Evolutionary conservation across 345 rosid genomes (phyloP).

Genomic region (Eucalyptus cloeziana): DNA sequence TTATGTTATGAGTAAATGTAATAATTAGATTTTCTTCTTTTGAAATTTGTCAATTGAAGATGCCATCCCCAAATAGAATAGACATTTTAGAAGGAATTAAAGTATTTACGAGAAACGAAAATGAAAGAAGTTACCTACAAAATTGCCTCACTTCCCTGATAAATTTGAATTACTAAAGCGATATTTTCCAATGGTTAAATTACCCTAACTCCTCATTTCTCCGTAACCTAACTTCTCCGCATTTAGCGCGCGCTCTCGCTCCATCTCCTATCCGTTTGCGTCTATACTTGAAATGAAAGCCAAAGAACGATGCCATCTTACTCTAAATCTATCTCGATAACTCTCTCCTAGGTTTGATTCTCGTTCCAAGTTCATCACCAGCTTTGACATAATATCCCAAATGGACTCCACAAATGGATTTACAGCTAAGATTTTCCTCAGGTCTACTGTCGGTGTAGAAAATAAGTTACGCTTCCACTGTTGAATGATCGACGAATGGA

Average conservation of each 20-base stretch:
- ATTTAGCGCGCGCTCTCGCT: rapidly evolving
- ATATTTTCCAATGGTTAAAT: background rate
- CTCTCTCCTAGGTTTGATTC: background rate
- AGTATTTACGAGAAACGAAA: background rate
- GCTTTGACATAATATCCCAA: background rate
- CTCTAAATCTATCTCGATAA: too few species aligned
- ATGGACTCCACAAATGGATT: background rate
- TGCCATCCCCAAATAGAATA: background rate
- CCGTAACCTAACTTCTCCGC: background rate
- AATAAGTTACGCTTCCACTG: background rate
- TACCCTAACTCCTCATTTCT: background rate
- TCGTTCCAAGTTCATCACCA: background rate
- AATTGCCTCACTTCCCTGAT: background rate
- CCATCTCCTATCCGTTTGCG: background rate
- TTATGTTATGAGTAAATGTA: background rate
- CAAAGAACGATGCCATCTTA: background rate
- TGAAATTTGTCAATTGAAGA: background rate
- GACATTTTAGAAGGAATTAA: background rate
- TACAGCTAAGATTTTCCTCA: background rate
- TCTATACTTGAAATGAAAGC: background rate
- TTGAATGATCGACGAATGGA: background rate
- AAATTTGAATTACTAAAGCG: background rate
- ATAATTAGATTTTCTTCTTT: background rate
- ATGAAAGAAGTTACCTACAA: background rate
- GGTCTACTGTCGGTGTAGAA: rapidly evolving